These are phyloP conservation scores for Fraxinus pennsylvanica DNA, from an alignment of 257 asterid species.

Conservation along the genomic window DNA sequence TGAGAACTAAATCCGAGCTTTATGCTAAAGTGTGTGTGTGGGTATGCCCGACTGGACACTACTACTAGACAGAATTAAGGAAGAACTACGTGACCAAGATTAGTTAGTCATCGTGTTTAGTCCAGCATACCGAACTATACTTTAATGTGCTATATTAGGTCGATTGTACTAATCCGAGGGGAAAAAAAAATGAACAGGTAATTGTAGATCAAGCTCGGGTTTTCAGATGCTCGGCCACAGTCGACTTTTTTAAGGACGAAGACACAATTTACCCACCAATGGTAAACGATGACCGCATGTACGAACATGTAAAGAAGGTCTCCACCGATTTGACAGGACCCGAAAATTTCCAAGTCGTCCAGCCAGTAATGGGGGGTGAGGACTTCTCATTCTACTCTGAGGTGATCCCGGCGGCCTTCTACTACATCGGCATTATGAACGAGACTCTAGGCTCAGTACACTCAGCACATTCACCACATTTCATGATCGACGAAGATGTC, in stretches of 20 bases:
- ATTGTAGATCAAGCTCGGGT: conserved; percentile 72
- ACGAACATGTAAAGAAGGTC: conserved; percentile 56
- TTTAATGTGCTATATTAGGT: neutral
- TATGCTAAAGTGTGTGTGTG: neutral
- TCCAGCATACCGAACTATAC: neutral
- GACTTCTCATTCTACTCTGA: conserved; percentile 90
- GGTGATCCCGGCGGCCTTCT: conserved; percentile 76
- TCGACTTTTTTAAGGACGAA: conserved; percentile 69
- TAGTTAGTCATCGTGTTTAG: neutral
- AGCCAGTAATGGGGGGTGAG: conserved; percentile 89
- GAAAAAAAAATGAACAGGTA: conserved; percentile 44
- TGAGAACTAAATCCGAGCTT: neutral
- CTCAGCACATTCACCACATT: conserved; percentile 74
- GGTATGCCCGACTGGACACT: neutral
- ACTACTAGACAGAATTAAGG: neutral
- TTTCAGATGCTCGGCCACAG: conserved; percentile 70
- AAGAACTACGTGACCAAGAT: neutral
- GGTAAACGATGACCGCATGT: conserved; percentile 63
- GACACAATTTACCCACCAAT: conserved; percentile 77
- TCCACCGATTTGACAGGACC: conserved; percentile 53
- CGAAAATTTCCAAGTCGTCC: conserved; percentile 47
- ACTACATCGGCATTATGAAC: conserved; percentile 74
- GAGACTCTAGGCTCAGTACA: conserved; percentile 66
- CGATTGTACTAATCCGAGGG: neutral
- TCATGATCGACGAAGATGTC: conserved; percentile 83